phyloP scores from a whole-genome alignment of 1,139 yeast species.

The Kodamaea alishanica region DNA sequence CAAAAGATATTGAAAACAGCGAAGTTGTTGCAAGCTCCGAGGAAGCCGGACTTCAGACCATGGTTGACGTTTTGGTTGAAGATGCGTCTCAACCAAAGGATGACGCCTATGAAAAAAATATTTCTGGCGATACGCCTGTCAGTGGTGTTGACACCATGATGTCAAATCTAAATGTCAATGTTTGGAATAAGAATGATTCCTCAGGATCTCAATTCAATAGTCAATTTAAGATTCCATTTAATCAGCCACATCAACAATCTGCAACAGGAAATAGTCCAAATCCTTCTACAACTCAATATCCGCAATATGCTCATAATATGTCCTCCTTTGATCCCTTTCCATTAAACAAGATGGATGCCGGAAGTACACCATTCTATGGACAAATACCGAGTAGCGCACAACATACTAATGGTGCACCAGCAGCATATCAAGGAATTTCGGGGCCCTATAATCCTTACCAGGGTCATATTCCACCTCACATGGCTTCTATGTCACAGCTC shows the following conservation, averaged over 20 bases:
- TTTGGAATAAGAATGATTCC: slow-evolving; percentile 1
- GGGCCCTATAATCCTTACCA: no score
- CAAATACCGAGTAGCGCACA: no score
- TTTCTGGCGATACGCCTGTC: no score
- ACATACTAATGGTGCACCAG: no score
- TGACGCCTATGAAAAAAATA: neutral
- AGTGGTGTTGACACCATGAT: neutral
- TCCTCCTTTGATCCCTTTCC: slow-evolving; percentile 3
- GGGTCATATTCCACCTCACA: no score
- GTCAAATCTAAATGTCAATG: slow-evolving; percentile 2
- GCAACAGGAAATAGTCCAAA: neutral
- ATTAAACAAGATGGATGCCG: slow-evolving; percentile 6
- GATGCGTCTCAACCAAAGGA: slow-evolving; percentile 1
- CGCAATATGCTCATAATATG: slow-evolving; percentile 3
- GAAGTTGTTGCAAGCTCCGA: slow-evolving; percentile 6
- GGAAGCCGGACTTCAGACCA: slow-evolving; percentile 14
- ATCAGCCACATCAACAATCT: neutral
- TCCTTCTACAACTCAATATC: slow-evolving; percentile 3
- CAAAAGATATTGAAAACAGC: slow-evolving; percentile 4
- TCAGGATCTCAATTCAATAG: slow-evolving; percentile 1
- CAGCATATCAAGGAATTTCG: no score
- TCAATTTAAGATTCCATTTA: slow-evolving; percentile 6
- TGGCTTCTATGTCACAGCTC: no score
- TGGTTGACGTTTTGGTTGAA: slow-evolving; percentile 19
- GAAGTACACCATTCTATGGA: slow-evolving; percentile 10